Evolutionary conservation across 2,329 filamentous ascomycete genomes (phyloP), one percentile per base, ranked within the genome.

Genomic region (Neobulgaria alba): DNA sequence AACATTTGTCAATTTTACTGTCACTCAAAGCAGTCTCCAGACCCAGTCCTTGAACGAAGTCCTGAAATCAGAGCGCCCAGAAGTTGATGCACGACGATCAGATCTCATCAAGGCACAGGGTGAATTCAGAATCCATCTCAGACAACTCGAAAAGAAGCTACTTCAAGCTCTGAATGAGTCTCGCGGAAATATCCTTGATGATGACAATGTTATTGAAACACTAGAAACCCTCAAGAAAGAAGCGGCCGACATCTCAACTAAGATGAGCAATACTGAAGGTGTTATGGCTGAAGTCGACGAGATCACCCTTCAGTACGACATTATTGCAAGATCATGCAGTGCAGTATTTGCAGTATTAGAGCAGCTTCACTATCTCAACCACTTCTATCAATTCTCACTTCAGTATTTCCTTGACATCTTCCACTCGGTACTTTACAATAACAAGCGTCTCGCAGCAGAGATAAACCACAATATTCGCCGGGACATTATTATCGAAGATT

Each of bases 371-470:
- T 93, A 95, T 60, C 81, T 98, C 61, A 95, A 98, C 63, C 92
- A 96, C 69, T 96, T 96, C 67, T 98, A 98, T 64, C 93, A 96
- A 61, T 98, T 98, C 72, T 98, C 92, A 29, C 73, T 98, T 45
- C 89, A 95, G 63, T 98, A 95, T 66, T 98, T 98, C 67, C 76
- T 95, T 41, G 85, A 95, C 61, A 98, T 98, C 54, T 98, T 98
- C 75, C 85, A 94, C 60, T 79, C 83, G 4, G 92, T 98, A 5
- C 73, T 98, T 29, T 83, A 83, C 53, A 75, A 78, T 43, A 93
- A 93, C 63, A 80, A 82, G 56, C 79, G 78, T 45, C 70, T 92
- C 38, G 73, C 75, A 15, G 72, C 69, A 44, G 79, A 83, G 61
- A 80, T 75, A 21, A 82, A 92, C 49, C 77, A 94, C 64, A 79